These are phyloP conservation scores for Chaetomium tenue DNA, from an alignment of 495 filamentous ascomycete genomes.

Conservation along the genomic window DNA sequence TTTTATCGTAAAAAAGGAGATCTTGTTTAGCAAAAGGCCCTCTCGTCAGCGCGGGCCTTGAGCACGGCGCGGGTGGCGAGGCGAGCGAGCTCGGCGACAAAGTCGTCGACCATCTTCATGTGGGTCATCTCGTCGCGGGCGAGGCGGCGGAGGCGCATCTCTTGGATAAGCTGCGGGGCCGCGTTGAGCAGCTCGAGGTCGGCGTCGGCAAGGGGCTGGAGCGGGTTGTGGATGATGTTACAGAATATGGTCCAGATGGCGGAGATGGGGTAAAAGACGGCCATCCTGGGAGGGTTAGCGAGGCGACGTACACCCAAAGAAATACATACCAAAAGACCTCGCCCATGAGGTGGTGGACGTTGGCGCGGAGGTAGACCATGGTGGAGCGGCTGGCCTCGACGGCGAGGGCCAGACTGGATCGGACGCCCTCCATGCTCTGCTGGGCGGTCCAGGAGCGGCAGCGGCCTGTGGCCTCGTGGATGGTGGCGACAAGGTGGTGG, in stretches of 20 bases:
- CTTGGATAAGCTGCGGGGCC: slow-evolving; percentile 46
- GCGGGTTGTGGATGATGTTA: slow-evolving; percentile 50
- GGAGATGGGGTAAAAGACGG: slow-evolving; percentile 55
- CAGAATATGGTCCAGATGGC: slow-evolving; percentile 52
- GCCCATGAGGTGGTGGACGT: slow-evolving; percentile 43
- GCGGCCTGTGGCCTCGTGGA: slow-evolving; percentile 52
- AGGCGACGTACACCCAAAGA: too few species aligned
- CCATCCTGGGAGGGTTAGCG: slow-evolving; percentile 32
- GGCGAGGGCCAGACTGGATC: slow-evolving; percentile 49
- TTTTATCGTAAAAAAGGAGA: too few species aligned
- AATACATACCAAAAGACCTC: slow-evolving; percentile 49
- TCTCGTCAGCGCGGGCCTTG: slow-evolving; percentile 6
- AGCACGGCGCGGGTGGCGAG: slow-evolving; percentile 29
- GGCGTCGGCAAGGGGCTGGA: slow-evolving; percentile 44
- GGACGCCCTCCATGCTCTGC: slow-evolving; percentile 44
- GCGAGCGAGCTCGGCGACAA: slow-evolving; percentile 47
- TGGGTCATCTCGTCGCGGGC: slow-evolving; percentile 47
- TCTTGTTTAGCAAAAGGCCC: too few species aligned
- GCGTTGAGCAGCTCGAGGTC: slow-evolving; percentile 45
- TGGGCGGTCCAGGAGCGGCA: slow-evolving; percentile 38
- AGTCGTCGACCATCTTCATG: slow-evolving; percentile 49
- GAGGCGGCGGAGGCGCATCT: slow-evolving; percentile 42
- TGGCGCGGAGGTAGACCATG: slow-evolving; percentile 45
- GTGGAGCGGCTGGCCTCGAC: slow-evolving; percentile 56
- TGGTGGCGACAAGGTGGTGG: slow-evolving; percentile 52